These are phyloP conservation scores for Sclerospora graminicola DNA, from an alignment of 352 stramenopile genomes.

Conservation along the genomic window DNA sequence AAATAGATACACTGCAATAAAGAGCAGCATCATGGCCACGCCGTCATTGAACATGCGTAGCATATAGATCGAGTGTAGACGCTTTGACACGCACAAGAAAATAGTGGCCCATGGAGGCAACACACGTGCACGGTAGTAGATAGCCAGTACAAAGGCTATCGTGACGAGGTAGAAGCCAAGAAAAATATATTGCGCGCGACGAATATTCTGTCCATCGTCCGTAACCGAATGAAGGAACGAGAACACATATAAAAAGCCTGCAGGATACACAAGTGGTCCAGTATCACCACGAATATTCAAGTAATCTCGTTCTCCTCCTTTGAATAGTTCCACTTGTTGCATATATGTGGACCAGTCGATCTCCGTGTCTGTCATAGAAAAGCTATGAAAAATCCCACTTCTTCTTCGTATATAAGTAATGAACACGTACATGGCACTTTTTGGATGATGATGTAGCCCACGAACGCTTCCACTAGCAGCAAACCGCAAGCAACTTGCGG, in stretches of 20 bases:
- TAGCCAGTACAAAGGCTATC: conserved; percentile 78
- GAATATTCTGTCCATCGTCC: conserved; percentile 70
- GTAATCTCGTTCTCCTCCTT: conserved; percentile 94
- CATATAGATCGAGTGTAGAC: conserved; percentile 97
- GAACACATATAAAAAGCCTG: conserved; percentile 97
- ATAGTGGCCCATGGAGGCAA: conserved; percentile 83
- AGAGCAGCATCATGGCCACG: conserved; percentile 92
- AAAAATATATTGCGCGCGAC: conserved; percentile 91
- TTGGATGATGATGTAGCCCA: conserved; percentile 77
- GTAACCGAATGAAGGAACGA: conserved; percentile 89
- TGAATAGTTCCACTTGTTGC: conserved; percentile 92
- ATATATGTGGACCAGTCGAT: conserved; percentile 99
- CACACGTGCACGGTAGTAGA: conserved; percentile 77
- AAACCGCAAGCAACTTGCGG: conserved; percentile 45
- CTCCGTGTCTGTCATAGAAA: conserved; percentile 85
- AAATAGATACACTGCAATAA: conserved; percentile 88
- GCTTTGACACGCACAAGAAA: conserved; percentile 90
- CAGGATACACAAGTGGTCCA: conserved; percentile 96
- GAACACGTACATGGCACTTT: conserved; percentile 61
- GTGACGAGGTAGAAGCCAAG: conserved; percentile 91
- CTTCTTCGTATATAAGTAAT: too few relatives aligned
- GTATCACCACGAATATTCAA: conserved; percentile 91
- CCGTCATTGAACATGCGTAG: conserved; percentile 98
- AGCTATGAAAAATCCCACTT: not conserved
- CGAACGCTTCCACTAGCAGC: conserved; percentile 41